phyloP scores from a whole-genome alignment of 1,284 basidiomycete genomes.

The Ceratorhiza oryzae-sativae region DNA sequence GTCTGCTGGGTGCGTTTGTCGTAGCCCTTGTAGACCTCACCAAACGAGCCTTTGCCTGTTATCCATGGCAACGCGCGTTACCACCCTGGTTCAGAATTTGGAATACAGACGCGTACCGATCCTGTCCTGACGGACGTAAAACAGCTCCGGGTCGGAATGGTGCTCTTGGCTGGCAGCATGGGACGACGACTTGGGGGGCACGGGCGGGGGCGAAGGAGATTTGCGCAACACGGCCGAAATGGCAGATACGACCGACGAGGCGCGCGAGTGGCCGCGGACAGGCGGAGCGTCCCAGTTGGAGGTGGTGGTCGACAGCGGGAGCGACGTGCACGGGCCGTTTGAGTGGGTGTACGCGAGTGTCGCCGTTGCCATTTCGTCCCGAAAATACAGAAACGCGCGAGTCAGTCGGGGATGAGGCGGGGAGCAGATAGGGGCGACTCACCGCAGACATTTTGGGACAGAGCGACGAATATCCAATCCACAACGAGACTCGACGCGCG shows the following conservation, averaged over 20 bases:
- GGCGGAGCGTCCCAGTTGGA: background rate
- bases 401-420: background rate
- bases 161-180: slow-evolving; percentile 40
- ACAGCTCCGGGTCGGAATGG: slow-evolving; percentile 82
- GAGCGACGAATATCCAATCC: slow-evolving; percentile 23
- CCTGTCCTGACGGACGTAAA: slow-evolving; percentile 95
- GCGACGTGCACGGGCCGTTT: slow-evolving; percentile 8
- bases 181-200: slow-evolving; percentile 4
- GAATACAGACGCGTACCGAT: slow-evolving; percentile 66
- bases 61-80: slow-evolving; percentile 41
- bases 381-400: background rate
- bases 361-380: slow-evolving; percentile 23
- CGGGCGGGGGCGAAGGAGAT: slow-evolving; percentile 19
- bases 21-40: slow-evolving; percentile 97
- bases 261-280: slow-evolving; percentile 1
- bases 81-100: too few relatives aligned
- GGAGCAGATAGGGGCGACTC: slow-evolving; percentile 24
- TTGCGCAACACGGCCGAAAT: slow-evolving; percentile 31
- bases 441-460: slow-evolving; percentile 28
- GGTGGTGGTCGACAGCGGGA: background rate
- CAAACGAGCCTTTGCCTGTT: slow-evolving; percentile 97
- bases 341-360: slow-evolving; percentile 22
- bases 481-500: background rate
- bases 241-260: slow-evolving; percentile 24
- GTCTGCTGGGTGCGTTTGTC: slow-evolving; percentile 92